Base-by-base conservation (phyloP, 179 eudicot species). In the Heliamphora pulchella region DNA sequence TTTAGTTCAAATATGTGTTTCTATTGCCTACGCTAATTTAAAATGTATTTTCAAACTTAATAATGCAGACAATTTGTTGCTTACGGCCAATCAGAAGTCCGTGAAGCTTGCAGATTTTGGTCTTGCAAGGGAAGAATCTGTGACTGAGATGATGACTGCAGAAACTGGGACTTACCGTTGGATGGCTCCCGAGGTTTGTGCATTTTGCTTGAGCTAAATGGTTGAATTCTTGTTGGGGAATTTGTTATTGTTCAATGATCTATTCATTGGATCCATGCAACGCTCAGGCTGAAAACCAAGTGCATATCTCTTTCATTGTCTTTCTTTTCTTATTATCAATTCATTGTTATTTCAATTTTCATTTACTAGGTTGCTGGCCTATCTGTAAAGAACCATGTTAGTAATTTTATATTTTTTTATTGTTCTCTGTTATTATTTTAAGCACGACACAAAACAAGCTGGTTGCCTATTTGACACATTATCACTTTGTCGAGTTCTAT, bases 101-200 rank as follows among this genome's bases (percentile, higher is more conserved):
- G 91, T 94, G 77, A 96, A 94, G 89, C 94, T 96, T 78, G 98
- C 99, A 77, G 99, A 96, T 89, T 96, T 96, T 83, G 99, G 98
- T 80, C 97, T 96, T 83, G 98, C 99, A 20, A 89, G 99, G 85
- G 99, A 96, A 89, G 99, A 96, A 89, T 82, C 97, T 61, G 91
- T 96, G 74, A 92, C 98, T 54, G 98, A 96, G 86, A 96, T 96
- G 99, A 96, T 96, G 99, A 96, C 99, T 71, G 99, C 99, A 48
- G 99, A 96, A 85, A 92, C 99, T 77, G 99, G 98, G 66, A 95
- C 98, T 9, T 93, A 95, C 82, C 97, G 97, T 69, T 95, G 98
- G 98, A 95, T 95, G 98, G 98, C 98, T 77, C 98, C 98, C 39
- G 98, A 95, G 97, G 98, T 95, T 83, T 80, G 90, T 85, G 74